These are phyloP conservation scores for Discostella stelligeroides DNA, from an alignment of 108 stramenopile species.

Conservation along the genomic window DNA sequence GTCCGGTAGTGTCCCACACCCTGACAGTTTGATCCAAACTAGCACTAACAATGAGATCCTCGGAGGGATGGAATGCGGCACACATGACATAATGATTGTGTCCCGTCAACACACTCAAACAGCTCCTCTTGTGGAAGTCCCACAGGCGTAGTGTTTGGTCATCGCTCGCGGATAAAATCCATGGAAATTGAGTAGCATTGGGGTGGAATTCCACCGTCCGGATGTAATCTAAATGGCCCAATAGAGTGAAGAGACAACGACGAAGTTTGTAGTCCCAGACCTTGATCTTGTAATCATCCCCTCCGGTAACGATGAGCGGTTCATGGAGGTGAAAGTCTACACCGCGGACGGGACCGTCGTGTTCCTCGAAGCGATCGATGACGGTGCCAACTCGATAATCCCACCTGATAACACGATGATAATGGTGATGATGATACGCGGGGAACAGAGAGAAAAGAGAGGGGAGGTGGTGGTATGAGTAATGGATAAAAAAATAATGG, in stretches of 20 bases:
- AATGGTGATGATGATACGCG: not conserved
- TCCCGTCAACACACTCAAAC: conserved; percentile 97
- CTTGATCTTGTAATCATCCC: conserved; percentile 99
- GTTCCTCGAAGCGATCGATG: conserved; percentile 98
- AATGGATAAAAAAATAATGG: no score
- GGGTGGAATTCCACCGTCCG: conserved; percentile 99
- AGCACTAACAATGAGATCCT: conserved; percentile 98
- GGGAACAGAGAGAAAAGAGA: not conserved
- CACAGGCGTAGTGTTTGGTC: conserved; percentile 98
- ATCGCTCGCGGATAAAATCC: conserved; percentile 93
- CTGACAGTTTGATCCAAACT: conserved; percentile 99
- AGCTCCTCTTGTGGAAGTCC: conserved; percentile 98
- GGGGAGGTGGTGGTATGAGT: not conserved
- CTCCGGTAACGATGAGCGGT: conserved; percentile 96
- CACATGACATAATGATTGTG: conserved; percentile 99
- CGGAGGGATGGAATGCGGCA: conserved; percentile 97
- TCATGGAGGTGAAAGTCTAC: conserved; percentile 98
- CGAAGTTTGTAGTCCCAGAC: conserved; percentile 99
- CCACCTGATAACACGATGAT: conserved; percentile 74
- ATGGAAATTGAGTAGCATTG: conserved; percentile 92
- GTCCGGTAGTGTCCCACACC: conserved; percentile 98
- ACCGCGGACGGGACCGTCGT: conserved; percentile 99
- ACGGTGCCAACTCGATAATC: conserved; percentile 99
- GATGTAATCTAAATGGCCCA: conserved; percentile 99
- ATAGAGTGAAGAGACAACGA: conserved; percentile 96